phyloP scores from a whole-genome alignment of 805 yeast genomes.

The Schwanniomyces yamadae region DNA sequence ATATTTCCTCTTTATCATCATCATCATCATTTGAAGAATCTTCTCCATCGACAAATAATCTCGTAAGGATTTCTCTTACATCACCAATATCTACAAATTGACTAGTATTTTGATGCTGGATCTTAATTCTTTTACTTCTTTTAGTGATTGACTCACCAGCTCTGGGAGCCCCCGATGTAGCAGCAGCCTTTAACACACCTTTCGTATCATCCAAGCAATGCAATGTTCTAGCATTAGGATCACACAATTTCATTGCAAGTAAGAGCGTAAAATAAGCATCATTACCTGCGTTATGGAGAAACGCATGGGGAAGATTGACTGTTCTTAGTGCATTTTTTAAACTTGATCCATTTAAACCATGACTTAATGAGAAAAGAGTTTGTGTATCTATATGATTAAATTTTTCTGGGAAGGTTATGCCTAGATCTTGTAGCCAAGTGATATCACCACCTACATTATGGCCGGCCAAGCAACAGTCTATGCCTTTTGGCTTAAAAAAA shows the following conservation, averaged over 20 bases:
- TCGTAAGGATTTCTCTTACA: not conserved
- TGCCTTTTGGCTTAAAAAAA: constrained; percentile 21
- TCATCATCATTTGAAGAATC: not conserved
- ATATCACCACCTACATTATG: constrained; percentile 63
- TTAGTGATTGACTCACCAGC: constrained; percentile 1
- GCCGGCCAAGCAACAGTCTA: constrained; percentile 47
- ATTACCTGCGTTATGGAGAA: constrained; percentile 69
- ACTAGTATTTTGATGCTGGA: constrained; percentile 2
- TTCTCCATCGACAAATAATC: constrained; percentile 1
- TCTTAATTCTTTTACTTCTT: constrained; percentile 6
- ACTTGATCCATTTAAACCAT: constrained; percentile 39
- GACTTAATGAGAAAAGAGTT: constrained; percentile 36
- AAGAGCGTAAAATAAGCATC: constrained; percentile 63
- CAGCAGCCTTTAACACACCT: not conserved
- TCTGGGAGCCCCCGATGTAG: not conserved
- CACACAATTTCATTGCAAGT: constrained; percentile 49
- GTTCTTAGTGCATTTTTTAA: constrained; percentile 46
- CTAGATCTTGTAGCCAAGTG: constrained; percentile 46
- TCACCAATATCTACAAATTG: constrained; percentile 2
- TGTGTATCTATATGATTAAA: constrained; percentile 46
- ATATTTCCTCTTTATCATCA: not conserved
- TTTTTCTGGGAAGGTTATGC: constrained; percentile 44
- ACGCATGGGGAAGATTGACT: constrained; percentile 53
- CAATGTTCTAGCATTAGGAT: constrained; percentile 33
- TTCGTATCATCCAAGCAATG: constrained; percentile 7